Evolutionary conservation across 352 stramenopile species (phyloP).

Genomic region (Pythium chondricola): DNA sequence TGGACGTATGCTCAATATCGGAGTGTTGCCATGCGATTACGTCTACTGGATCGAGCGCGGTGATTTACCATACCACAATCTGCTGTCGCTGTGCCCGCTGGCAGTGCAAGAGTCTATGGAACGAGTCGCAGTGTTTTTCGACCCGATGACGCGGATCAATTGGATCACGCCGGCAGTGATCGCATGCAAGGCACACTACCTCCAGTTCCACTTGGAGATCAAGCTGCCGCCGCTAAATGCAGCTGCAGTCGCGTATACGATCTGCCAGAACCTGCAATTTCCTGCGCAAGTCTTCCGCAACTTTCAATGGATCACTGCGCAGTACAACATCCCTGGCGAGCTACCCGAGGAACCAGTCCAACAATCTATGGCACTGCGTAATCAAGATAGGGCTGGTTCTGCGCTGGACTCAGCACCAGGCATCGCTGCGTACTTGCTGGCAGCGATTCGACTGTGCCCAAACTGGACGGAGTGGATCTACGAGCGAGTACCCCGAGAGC

Average conservation of each 20-base stretch:
- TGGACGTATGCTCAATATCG: constrained; percentile 55
- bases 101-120: constrained; percentile 43
- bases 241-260: constrained; percentile 39
- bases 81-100: constrained; percentile 38
- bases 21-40: constrained; percentile 55
- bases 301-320: constrained; percentile 57
- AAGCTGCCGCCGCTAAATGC: constrained; percentile 65
- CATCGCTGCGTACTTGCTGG: constrained; percentile 57
- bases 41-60: constrained; percentile 50
- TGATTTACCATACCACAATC: constrained; percentile 59
- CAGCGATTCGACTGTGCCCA: constrained; percentile 61
- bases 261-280: constrained; percentile 52
- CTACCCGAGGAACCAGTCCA: constrained; percentile 36
- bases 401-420: constrained; percentile 38
- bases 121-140: constrained; percentile 53
- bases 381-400: constrained; percentile 22
- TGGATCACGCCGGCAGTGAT: constrained; percentile 32
- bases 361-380: not conserved
- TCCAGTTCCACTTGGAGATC: constrained; percentile 71
- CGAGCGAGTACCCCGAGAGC: constrained; percentile 22
- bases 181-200: constrained; percentile 42
- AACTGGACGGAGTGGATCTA: constrained; percentile 84
- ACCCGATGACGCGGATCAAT: constrained; percentile 33
- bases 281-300: constrained; percentile 54
- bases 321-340: constrained; percentile 38